Evolutionary conservation across 768 basidiomycete genomes (phyloP).

Genomic region (Psilocybe azurescens): DNA sequence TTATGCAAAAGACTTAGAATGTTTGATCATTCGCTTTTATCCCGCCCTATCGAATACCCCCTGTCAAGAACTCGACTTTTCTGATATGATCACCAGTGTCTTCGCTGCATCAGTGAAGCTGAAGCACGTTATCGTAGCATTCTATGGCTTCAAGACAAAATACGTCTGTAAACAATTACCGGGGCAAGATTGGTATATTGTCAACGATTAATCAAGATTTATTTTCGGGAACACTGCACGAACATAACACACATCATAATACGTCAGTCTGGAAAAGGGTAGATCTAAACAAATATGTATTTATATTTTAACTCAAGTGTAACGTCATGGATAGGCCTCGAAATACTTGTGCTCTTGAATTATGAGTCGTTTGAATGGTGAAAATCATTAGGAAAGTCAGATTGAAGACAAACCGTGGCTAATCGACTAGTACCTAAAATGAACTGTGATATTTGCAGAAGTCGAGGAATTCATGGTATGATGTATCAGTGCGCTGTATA

Average conservation of each 20-base stretch:
- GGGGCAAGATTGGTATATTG: slow-evolving; percentile 28
- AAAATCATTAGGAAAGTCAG: too few species aligned
- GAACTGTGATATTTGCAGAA: too few species aligned
- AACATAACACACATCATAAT: too few species aligned
- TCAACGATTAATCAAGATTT: slow-evolving; percentile 21
- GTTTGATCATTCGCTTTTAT: slow-evolving; percentile 27
- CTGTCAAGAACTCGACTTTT: slow-evolving; percentile 29
- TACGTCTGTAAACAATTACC: slow-evolving; percentile 29
- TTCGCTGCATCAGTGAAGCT: slow-evolving; percentile 25
- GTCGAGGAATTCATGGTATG: not conserved
- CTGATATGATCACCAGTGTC: slow-evolving; percentile 29
- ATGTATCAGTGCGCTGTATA: slow-evolving; percentile 28
- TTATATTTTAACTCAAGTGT: too few species aligned
- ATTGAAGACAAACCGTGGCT: too few species aligned
- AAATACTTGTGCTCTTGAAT: too few species aligned
- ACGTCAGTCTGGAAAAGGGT: too few species aligned
- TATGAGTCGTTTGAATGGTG: too few species aligned
- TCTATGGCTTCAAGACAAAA: slow-evolving; percentile 24
- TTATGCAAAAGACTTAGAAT: slow-evolving; percentile 18
- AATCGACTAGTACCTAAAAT: too few species aligned
- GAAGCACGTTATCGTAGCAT: slow-evolving; percentile 25
- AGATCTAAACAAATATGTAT: too few species aligned
- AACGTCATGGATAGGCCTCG: too few species aligned
- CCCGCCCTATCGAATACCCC: slow-evolving; percentile 22
- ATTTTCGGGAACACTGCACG: not conserved